Evolutionary conservation across 2,329 filamentous ascomycete species (phyloP).

Genomic region (Calonectria hongkongensis): DNA sequence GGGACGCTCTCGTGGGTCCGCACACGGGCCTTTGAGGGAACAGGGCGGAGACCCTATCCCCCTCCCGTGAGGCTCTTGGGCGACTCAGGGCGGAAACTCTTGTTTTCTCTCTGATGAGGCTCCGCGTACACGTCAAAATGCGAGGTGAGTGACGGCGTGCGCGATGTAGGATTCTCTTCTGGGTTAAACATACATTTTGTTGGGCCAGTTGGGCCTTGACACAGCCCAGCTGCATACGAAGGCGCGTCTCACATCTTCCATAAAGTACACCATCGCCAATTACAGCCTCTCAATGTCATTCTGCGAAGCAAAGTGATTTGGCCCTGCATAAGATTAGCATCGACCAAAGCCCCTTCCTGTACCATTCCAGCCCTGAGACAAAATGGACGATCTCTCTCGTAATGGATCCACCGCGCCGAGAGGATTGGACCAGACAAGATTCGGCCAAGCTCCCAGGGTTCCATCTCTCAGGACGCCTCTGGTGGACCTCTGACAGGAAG

Average conservation of each 20-base stretch:
- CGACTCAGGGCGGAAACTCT: not conserved
- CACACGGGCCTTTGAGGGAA: constrained; percentile 5
- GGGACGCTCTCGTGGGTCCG: constrained; percentile 1
- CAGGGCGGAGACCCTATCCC: not conserved
- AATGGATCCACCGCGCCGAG: not conserved
- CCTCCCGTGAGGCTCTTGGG: not conserved
- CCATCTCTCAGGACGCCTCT: not conserved
- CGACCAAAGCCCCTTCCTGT: not conserved
- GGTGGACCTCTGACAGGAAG: not conserved
- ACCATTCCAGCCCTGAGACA: not conserved
- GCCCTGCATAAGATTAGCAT: constrained; percentile 15
- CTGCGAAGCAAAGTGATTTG: constrained; percentile 19
- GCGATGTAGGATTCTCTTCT: not conserved
- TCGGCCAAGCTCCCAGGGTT: not conserved
- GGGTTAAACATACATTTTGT: constrained; percentile 6
- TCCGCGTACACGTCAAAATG: not conserved
- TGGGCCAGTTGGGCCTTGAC: constrained; percentile 5
- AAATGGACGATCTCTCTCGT: not conserved
- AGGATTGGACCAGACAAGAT: not conserved
- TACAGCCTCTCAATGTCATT: not conserved
- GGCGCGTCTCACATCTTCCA: not conserved
- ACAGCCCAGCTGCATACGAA: not conserved
- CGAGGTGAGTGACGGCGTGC: not conserved
- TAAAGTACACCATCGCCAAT: constrained; percentile 19
- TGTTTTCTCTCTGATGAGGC: not conserved